Percentiles rank a stretch among this genome's conserved stretches.
Conservation (phyloP, 305 asterid species). For the Solanum aculeatissimum region DNA sequence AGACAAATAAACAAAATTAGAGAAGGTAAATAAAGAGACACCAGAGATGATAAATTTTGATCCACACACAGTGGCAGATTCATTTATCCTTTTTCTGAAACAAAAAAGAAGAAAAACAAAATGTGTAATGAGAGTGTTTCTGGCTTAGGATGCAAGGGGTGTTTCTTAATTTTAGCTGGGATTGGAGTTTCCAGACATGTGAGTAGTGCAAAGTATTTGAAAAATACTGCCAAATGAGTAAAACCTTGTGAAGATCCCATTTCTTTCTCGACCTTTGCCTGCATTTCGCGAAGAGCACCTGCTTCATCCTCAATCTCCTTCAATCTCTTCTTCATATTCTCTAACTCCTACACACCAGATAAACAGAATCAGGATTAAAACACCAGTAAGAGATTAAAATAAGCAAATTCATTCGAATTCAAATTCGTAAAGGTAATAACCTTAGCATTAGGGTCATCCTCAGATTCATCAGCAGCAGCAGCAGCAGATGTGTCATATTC, state of each 20-base stretch:
- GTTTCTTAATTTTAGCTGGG: not conserved
- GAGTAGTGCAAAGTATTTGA: not conserved
- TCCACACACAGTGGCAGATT: not conserved
- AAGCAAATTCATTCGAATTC: not conserved
- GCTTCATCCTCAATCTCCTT: constrained; percentile 85
- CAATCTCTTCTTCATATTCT: constrained; percentile 55
- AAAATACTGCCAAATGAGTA: not conserved
- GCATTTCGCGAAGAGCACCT: constrained; percentile 69
- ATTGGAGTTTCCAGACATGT: not conserved
- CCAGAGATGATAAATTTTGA: not conserved
- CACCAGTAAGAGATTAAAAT: not conserved
- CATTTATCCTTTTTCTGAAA: not conserved
- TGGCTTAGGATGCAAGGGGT: not conserved
- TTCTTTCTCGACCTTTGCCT: constrained; percentile 68
- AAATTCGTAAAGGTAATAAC: not conserved
- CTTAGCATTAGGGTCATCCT: constrained; percentile 11
- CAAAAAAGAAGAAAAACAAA: not conserved
- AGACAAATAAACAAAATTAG: not conserved
- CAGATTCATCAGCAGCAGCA: constrained; percentile 3
- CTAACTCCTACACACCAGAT: constrained; percentile 43
- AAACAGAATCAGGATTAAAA: not conserved
- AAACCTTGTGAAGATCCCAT: constrained; percentile 50
- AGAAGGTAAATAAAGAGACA: not conserved
- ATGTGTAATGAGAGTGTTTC: not conserved
- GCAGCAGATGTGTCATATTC: constrained; percentile 7